These are phyloP conservation scores for Pseudogymnoascus sp. DNA, from an alignment of 2,329 filamentous ascomycete genomes.

Conservation along the genomic window DNA sequence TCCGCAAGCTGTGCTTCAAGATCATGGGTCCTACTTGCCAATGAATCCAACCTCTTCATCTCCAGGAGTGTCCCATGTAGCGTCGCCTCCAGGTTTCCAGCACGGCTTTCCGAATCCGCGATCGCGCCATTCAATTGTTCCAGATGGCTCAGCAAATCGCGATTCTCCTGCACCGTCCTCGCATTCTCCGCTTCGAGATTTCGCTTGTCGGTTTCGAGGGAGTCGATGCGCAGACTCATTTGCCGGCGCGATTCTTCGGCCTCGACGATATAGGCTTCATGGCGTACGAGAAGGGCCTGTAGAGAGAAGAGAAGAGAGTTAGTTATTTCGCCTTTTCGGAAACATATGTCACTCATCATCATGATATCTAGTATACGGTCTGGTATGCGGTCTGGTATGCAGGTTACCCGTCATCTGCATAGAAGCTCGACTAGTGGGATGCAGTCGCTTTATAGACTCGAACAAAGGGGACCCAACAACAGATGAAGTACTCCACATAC, in stretches of 20 bases:
- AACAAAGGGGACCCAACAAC: not conserved
- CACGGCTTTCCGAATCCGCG: constrained; percentile 68
- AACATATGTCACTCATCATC: not conserved
- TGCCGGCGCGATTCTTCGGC: constrained; percentile 75
- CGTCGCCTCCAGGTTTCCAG: constrained; percentile 67
- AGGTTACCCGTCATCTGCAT: constrained; percentile 3
- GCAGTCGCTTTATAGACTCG: constrained; percentile 4
- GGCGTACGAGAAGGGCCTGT: constrained; percentile 82
- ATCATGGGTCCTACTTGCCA: constrained; percentile 65
- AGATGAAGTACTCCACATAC: constrained; percentile 47
- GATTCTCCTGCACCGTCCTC: constrained; percentile 74
- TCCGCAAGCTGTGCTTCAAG: constrained; percentile 73
- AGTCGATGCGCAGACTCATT: constrained; percentile 64
- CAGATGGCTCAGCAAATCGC: constrained; percentile 70
- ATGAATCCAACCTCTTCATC: constrained; percentile 63
- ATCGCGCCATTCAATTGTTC: constrained; percentile 76
- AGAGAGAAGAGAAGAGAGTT: constrained; percentile 60
- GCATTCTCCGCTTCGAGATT: constrained; percentile 70
- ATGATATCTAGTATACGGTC: not conserved
- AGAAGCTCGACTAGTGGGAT: not conserved
- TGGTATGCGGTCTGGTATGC: not conserved
- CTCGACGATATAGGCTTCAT: constrained; percentile 91
- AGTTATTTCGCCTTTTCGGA: constrained; percentile 16
- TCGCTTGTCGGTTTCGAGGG: constrained; percentile 65
- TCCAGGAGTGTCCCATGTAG: constrained; percentile 71